Conservation (phyloP, 768 basidiomycete species). For the Hortiboletus campestris region DNA sequence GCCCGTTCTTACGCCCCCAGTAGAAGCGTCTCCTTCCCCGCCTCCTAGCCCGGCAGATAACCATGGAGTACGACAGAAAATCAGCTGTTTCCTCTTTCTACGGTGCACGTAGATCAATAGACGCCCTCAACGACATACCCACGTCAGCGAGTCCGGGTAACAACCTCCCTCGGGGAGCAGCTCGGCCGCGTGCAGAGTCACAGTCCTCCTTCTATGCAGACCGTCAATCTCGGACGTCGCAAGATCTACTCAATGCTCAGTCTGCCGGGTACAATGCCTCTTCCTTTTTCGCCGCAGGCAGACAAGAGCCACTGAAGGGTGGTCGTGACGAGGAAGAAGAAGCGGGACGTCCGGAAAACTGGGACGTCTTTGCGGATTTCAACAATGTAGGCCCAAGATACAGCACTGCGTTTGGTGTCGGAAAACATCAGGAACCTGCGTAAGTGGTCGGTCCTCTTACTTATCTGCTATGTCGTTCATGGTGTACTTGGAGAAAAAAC, state of each 20-base stretch:
- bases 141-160: slow-evolving; percentile 18
- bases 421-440: slow-evolving; percentile 43
- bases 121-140: slow-evolving; percentile 55
- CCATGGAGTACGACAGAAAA: slow-evolving; percentile 77
- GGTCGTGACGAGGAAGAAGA: slow-evolving; percentile 71
- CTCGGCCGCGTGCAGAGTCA: slow-evolving; percentile 58
- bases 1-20: neutral
- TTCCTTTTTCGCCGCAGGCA: slow-evolving; percentile 66
- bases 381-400: slow-evolving; percentile 83
- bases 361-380: slow-evolving; percentile 88
- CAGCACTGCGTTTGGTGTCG: slow-evolving; percentile 55
- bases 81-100: slow-evolving; percentile 82
- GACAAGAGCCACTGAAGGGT: slow-evolving; percentile 75
- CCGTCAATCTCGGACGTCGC: slow-evolving; percentile 38
- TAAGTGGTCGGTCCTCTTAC: slow-evolving; percentile 30
- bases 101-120: slow-evolving; percentile 58
- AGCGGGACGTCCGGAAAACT: slow-evolving; percentile 42
- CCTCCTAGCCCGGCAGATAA: slow-evolving; percentile 1
- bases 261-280: slow-evolving; percentile 73
- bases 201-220: slow-evolving; percentile 66
- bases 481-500: neutral
- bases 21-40: slow-evolving; percentile 1
- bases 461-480: slow-evolving; percentile 2
- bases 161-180: slow-evolving; percentile 29
- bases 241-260: slow-evolving; percentile 47